phyloP scores from a whole-genome alignment of 1,139 yeast species.

The Candida glucosophila region DNA sequence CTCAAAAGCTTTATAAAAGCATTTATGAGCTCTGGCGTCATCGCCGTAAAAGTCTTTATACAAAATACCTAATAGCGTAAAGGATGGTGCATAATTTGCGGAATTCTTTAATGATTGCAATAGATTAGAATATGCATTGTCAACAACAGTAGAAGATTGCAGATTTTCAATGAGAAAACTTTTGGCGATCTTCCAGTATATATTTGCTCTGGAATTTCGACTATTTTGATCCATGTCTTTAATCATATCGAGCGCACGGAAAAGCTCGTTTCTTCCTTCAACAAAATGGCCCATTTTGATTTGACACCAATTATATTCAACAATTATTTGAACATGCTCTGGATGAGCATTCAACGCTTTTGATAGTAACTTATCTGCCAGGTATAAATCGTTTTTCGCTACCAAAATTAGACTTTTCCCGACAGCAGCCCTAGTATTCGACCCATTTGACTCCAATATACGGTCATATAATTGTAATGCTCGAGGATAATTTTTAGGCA shows the following conservation, averaged over 20 bases:
- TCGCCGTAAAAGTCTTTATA: conserved; percentile 56
- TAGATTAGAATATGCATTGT: conserved; percentile 40
- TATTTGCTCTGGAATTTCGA: conserved; percentile 48
- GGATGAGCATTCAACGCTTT: conserved; percentile 45
- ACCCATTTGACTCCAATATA: conserved; percentile 38
- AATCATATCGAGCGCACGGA: conserved; percentile 31
- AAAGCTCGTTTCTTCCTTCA: conserved; percentile 47
- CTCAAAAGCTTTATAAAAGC: conserved; percentile 87
- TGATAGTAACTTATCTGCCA: conserved; percentile 46
- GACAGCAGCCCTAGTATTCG: conserved; percentile 53
- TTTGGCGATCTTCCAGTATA: conserved; percentile 67
- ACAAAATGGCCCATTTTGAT: conserved; percentile 43
- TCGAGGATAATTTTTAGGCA: conserved; percentile 75
- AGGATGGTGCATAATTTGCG: conserved; percentile 64
- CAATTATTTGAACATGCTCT: conserved; percentile 48
- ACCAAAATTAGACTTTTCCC: conserved; percentile 77
- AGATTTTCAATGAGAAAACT: conserved; percentile 27
- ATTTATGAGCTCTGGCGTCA: conserved; percentile 64
- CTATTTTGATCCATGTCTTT: conserved; percentile 46
- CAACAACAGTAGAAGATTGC: conserved; percentile 21
- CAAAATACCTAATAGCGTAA: conserved; percentile 68
- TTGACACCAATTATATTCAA: conserved; percentile 77
- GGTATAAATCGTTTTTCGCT: conserved; percentile 49
- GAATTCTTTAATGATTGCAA: conserved; percentile 57
- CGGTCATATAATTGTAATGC: conserved; percentile 68